These are phyloP conservation scores for Paramarasmius palmivorus DNA, from an alignment of 1,284 basidiomycete genomes.

Conservation along the genomic window DNA sequence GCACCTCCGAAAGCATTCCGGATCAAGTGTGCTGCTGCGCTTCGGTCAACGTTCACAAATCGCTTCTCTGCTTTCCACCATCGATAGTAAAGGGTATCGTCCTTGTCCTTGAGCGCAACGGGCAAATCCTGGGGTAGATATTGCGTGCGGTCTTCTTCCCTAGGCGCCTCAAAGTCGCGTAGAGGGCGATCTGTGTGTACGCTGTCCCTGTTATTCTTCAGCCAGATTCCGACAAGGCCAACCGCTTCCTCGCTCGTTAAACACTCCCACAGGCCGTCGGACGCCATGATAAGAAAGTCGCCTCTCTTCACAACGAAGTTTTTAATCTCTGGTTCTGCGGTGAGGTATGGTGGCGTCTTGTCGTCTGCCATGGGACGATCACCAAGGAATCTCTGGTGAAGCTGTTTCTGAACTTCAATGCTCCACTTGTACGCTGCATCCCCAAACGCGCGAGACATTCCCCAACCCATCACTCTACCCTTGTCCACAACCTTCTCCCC, in stretches of 20 bases:
- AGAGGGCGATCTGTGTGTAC: constrained; percentile 6
- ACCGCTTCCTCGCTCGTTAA: constrained; percentile 61
- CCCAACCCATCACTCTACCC: constrained; percentile 25
- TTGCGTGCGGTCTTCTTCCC: constrained; percentile 11
- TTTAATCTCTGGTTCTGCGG: constrained; percentile 58
- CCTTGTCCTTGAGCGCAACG: constrained; percentile 21
- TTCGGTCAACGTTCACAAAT: constrained; percentile 46
- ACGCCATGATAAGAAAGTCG: constrained; percentile 59
- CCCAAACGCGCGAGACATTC: constrained; percentile 32
- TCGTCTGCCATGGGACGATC: constrained; percentile 19
- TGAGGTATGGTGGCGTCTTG: constrained; percentile 34
- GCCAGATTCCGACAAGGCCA: constrained; percentile 52
- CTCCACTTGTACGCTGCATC: constrained; percentile 36
- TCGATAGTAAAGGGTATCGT: constrained; percentile 33
- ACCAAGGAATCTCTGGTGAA: constrained; percentile 27
- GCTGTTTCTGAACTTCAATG: constrained; percentile 26
- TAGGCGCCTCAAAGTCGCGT: constrained; percentile 10
- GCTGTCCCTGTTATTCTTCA: constrained; percentile 26
- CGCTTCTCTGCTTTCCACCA: constrained; percentile 42
- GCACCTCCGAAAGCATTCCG: constrained; percentile 64
- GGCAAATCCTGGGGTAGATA: constrained; percentile 22
- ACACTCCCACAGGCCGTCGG: constrained; percentile 60
- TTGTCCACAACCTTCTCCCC: constrained; percentile 21
- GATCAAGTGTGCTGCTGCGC: constrained; percentile 54
- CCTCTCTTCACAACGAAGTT: constrained; percentile 40